A percentile compares a stretch with the other conserved stretches of the same genome.
Evolutionary conservation across 208 protist genomes (phyloP).

Genomic region (Leishmania braziliensis): DNA sequence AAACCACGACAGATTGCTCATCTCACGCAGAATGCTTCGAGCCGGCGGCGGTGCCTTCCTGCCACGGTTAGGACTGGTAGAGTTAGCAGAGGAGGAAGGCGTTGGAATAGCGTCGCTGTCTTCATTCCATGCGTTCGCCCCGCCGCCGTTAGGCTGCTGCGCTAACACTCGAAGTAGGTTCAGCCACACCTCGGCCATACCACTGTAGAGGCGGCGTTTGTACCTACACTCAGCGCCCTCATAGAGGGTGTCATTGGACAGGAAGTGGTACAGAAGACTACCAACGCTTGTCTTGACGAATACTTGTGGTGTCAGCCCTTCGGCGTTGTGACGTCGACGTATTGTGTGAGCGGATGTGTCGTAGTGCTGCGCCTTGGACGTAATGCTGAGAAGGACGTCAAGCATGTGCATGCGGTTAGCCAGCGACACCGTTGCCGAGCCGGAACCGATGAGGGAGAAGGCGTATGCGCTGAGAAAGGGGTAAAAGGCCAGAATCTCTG

Average conservation of each 20-base stretch:
- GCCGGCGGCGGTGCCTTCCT: conserved; percentile 24
- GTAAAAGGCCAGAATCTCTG: conserved; percentile 87
- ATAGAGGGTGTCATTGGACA: conserved; percentile 83
- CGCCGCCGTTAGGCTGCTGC: background rate
- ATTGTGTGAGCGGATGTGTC: conserved; percentile 61
- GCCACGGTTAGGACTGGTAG: background rate
- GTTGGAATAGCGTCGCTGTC: background rate
- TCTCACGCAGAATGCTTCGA: conserved; percentile 65
- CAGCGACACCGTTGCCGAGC: conserved; percentile 63
- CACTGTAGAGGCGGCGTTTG: conserved; percentile 71
- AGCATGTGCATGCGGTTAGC: conserved; percentile 75
- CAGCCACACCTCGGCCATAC: conserved; percentile 72
- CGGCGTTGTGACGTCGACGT: conserved; percentile 48
- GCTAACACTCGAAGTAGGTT: conserved; percentile 43
- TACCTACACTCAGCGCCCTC: conserved; percentile 44
- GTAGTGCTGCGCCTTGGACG: conserved; percentile 68
- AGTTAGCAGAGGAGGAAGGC: conserved; percentile 1
- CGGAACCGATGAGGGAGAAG: conserved; percentile 78
- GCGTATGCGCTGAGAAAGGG: conserved; percentile 78
- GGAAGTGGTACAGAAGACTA: conserved; percentile 77
- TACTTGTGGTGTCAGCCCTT: conserved; percentile 31
- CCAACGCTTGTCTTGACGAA: conserved; percentile 60
- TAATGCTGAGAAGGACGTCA: conserved; percentile 67
- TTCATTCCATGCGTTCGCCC: background rate
- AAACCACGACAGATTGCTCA: conserved; percentile 84